Base-by-base conservation (phyloP, 345 rosid species). In the Barbarea vulgaris region DNA sequence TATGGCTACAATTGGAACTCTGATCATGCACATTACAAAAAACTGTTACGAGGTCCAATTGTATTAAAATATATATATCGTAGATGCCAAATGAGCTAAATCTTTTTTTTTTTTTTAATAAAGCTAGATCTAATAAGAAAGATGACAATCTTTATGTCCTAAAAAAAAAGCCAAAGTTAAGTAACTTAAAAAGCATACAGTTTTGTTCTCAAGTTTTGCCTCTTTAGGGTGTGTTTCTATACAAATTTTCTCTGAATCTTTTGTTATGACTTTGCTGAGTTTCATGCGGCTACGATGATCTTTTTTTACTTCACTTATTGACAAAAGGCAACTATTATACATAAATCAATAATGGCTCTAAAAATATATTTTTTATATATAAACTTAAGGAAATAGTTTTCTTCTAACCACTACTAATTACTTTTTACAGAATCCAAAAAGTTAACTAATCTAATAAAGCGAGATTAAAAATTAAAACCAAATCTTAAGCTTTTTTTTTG, bases 321-420 rank as follows among this genome's bases (percentile, higher is more conserved):
- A 48, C 7, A 64, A 18, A 44, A 46, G 5, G 24, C 36, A 44
- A 44, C 13, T 4, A 9, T 17, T 22, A 57, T 44, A 41, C 25
- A 31, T n/a, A 62, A 65, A 42, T 66, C 17, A 57, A 57, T 8
- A 22, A 37, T 37, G 54, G 34, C 68, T 37, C 64, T 76, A 63
- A 31, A 28, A 3, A 21, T 61, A 17, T 33, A 48, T 6, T 46
- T 15, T 4, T 14, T 56, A 1, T 22, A 51, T 58, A 39, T 42
- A 41, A 27, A 52, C 48, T 62, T 24, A 22, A 44, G 48, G 48
- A 15, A 44, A 33, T 55, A 34, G 41, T 55, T 54, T 39, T 4
- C 51, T 24, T 11, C 74, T 72, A 72, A 71, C 56, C 25, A 72
- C 73, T 70, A 72, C 73, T 70, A 64, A 15, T 78, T 73, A 73